Conservation (phyloP, 2,329 filamentous ascomycete species). For the Pyrenochaeta sp. region DNA sequence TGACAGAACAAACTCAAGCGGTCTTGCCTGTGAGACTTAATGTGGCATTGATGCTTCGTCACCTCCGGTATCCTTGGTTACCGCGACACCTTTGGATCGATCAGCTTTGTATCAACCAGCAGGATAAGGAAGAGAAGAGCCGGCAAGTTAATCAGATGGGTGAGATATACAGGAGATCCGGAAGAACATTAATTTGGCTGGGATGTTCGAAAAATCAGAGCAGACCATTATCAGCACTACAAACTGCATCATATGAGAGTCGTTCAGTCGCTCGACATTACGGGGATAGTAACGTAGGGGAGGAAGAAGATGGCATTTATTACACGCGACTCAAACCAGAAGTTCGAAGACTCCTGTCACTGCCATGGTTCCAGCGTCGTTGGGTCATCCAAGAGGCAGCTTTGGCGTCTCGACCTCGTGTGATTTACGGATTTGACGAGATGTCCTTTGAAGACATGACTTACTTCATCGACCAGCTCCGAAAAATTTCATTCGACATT, state of each 20-base stretch:
- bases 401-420: not conserved
- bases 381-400: slow-evolving; percentile 8
- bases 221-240: not conserved
- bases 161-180: slow-evolving; percentile 1
- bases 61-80: slow-evolving; percentile 5
- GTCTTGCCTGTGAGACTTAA: not conserved
- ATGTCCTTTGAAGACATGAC: slow-evolving; percentile 7
- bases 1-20: not conserved
- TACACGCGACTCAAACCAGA: not conserved
- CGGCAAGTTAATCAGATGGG: slow-evolving; percentile 4
- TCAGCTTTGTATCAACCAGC: slow-evolving; percentile 1
- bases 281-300: not conserved
- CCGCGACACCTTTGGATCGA: slow-evolving; percentile 6
- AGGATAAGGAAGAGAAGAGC: slow-evolving; percentile 2
- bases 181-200: slow-evolving; percentile 2
- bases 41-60: not conserved
- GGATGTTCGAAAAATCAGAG: not conserved
- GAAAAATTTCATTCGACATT: not conserved
- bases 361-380: slow-evolving; percentile 1
- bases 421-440: slow-evolving; percentile 1
- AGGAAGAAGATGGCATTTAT: not conserved
- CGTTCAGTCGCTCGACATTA: not conserved
- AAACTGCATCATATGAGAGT: not conserved
- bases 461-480: slow-evolving; percentile 2
- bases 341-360: not conserved